A percentile compares a stretch with the other conserved stretches of the same genome.
Evolutionary conservation across 805 yeast species (phyloP).

Genomic region (Nakazawaea ishiwadae): DNA sequence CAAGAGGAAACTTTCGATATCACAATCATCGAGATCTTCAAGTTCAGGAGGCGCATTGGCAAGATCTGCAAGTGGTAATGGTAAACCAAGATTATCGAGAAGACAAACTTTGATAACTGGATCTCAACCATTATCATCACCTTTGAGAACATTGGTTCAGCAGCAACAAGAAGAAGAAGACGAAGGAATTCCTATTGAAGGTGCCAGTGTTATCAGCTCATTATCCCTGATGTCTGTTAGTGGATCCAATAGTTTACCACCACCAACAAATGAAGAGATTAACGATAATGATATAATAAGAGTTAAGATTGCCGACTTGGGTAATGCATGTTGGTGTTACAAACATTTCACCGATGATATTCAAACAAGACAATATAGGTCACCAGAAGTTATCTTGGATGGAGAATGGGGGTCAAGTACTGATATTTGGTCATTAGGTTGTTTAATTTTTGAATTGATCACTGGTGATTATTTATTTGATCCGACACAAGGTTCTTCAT

Average conservation of each 20-base stretch:
- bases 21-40: conserved; percentile 5
- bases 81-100: conserved; percentile 42
- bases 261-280: conserved; percentile 32
- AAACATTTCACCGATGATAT: conserved; percentile 65
- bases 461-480: conserved; percentile 62
- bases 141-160: conserved; percentile 51
- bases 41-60: neutral
- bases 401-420: conserved; percentile 60
- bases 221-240: conserved; percentile 35
- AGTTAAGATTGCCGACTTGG: conserved; percentile 65
- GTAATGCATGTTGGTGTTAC: conserved; percentile 63
- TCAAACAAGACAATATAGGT: conserved; percentile 63
- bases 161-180: conserved; percentile 24
- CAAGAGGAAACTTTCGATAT: conserved; percentile 11
- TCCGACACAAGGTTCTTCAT: conserved; percentile 47
- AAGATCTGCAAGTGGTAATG: neutral
- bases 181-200: conserved; percentile 21
- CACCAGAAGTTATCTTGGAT: conserved; percentile 60
- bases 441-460: conserved; percentile 53
- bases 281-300: conserved; percentile 30
- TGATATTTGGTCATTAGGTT: conserved; percentile 58
- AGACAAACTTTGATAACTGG: conserved; percentile 80
- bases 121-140: conserved; percentile 90
- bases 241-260: conserved; percentile 27
- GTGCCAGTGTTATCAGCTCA: conserved; percentile 26